Evolutionary conservation across 352 stramenopile species (phyloP), one percentile per base, ranked within the genome.

Genomic region (Thalassiosira tumida): DNA sequence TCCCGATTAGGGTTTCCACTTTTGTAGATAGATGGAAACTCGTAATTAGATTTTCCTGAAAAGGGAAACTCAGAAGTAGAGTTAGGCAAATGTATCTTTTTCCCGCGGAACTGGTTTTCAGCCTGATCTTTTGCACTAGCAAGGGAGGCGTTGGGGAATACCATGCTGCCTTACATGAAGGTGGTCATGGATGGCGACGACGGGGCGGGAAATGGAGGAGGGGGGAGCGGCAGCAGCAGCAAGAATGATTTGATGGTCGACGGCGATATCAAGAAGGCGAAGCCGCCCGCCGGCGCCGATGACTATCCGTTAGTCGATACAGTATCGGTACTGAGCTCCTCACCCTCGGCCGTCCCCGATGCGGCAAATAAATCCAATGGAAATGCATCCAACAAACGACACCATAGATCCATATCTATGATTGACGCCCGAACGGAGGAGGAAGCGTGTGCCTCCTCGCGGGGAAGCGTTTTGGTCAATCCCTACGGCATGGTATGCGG

Each of bases 401-500:
- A 85, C 76, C 64, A n/a, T n/a, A n/a, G 64, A 35, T 87, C 43
- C 47, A 80, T 96, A 26, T 87, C 94, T 24, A 87, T 97, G 47
- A 70, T 96, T 5, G 95, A 97, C 90, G 89, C 94, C 21, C 89
- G 88, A 13, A 70, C 80, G 24, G 92, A 96, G 67, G 95, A 96
- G 83, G 95, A 96, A 81, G 69, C 78, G 4, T 96, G 93, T 85
- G 87, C 95, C 4, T 91, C 95, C 0, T 76, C 86, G 40, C 78
- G 87, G 65, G 88, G 95, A 2, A 91, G 94, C 85, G 89, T 96
- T 40, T 91, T 91, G 6, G 82, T 97, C 10, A 91, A 96, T 81
- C 87, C 70, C 10, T 72, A 70, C 1, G 90, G 81, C 41, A 84
- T 87, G 72, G 90, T 92, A 10, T 92, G 90, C 81, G 90, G 90